Evolutionary conservation across 2,329 filamentous ascomycete species (phyloP).

Genomic region (Magnaporthales sp.): DNA sequence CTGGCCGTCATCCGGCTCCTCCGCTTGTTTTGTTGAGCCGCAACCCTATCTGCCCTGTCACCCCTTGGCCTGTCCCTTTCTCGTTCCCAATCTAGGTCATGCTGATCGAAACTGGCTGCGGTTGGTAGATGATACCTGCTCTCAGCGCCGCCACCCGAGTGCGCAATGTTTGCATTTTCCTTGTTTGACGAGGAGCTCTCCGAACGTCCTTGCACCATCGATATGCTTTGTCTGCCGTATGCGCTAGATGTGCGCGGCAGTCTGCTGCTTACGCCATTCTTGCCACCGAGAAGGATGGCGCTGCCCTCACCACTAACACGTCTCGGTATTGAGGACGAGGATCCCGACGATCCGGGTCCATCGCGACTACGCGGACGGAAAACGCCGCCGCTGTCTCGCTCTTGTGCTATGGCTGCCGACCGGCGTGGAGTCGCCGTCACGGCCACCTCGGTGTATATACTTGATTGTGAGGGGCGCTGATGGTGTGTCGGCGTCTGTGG

Average conservation of each 20-base stretch:
- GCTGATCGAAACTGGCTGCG: neutral
- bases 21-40: constrained; percentile 4
- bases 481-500: constrained; percentile 39
- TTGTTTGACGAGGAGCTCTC: constrained; percentile 17
- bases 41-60: constrained; percentile 6
- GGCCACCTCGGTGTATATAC: constrained; percentile 44
- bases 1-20: constrained; percentile 3
- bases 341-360: constrained; percentile 13
- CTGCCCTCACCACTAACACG: constrained; percentile 22
- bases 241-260: constrained; percentile 19
- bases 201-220: constrained; percentile 11
- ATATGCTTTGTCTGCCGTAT: constrained; percentile 19
- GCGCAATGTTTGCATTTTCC: constrained; percentile 11
- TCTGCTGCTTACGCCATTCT: constrained; percentile 12
- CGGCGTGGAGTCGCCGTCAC: constrained; percentile 22
- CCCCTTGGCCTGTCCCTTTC: constrained; percentile 2
- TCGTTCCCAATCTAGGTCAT: neutral
- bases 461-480: constrained; percentile 23
- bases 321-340: constrained; percentile 19
- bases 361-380: constrained; percentile 24
- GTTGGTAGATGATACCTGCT: neutral
- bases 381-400: constrained; percentile 23
- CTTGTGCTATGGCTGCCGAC: constrained; percentile 24
- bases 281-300: constrained; percentile 10
- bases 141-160: neutral